Percentiles rank a stretch among this genome's conserved stretches.
Conservation (phyloP, 2,329 filamentous ascomycete genomes). For the Fusarium nelsonii region DNA sequence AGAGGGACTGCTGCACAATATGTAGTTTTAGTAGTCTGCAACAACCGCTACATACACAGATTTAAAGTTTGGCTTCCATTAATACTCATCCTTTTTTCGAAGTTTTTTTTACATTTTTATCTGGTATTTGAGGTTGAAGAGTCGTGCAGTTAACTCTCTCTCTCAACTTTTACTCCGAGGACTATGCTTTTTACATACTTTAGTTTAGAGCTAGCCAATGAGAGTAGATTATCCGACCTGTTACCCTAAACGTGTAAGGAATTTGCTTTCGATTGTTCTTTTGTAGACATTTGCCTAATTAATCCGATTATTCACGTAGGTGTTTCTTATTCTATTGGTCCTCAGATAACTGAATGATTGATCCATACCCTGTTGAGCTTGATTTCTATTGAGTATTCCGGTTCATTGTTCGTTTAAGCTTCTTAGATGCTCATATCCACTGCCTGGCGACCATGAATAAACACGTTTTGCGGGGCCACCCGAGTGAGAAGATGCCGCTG, state of each 20-base stretch:
- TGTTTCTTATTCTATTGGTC: too few relatives aligned
- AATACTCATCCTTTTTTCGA: background rate
- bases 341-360: too few relatives aligned
- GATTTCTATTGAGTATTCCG: background rate
- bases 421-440: background rate
- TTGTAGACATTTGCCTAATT: background rate
- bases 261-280: background rate
- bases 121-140: background rate
- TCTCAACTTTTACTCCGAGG: background rate
- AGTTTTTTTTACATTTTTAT: background rate
- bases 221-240: background rate
- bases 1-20: background rate
- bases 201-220: conserved; percentile 16
- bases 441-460: background rate
- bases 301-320: background rate
- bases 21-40: background rate
- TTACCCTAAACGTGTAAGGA: conserved; percentile 23
- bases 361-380: too few relatives aligned
- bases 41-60: background rate
- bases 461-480: background rate
- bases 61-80: background rate
- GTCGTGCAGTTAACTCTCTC: background rate
- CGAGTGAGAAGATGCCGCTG: background rate
- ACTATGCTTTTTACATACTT: conserved; percentile 1
- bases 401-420: background rate